Conservation (phyloP, 768 basidiomycete genomes). For the Sarcodon sp. region DNA sequence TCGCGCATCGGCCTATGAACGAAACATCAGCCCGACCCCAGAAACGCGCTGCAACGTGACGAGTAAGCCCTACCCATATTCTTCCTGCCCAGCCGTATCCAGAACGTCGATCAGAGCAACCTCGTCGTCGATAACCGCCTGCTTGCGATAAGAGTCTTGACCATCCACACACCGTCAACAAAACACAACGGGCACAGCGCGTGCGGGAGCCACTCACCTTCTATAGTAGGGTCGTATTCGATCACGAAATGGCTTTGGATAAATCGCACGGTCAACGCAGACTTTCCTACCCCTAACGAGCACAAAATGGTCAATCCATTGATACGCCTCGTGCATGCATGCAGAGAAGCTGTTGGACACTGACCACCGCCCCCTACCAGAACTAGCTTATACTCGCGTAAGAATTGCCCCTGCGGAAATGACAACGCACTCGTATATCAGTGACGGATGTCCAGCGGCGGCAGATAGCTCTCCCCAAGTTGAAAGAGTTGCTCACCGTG, state of each 20-base stretch:
- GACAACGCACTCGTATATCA: no score
- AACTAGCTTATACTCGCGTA: slow-evolving; percentile 97
- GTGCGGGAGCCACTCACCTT: slow-evolving; percentile 40
- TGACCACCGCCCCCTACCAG: slow-evolving; percentile 96
- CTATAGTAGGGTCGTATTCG: slow-evolving; percentile 93
- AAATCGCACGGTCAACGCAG: slow-evolving; percentile 94
- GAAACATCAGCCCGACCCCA: background rate
- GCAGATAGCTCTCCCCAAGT: no score
- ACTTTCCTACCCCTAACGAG: slow-evolving; percentile 61
- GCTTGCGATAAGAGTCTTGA: slow-evolving; percentile 91
- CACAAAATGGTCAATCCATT: background rate
- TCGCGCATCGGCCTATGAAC: slow-evolving; percentile 85
- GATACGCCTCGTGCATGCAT: background rate
- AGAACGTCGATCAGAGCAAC: slow-evolving; percentile 97
- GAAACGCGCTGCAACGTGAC: background rate
- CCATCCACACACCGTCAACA: background rate
- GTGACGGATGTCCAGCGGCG: no score
- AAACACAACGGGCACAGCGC: background rate
- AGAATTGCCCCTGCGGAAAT: slow-evolving; percentile 57
- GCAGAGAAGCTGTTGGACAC: slow-evolving; percentile 10
- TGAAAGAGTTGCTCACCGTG: no score
- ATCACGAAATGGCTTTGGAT: slow-evolving; percentile 93
- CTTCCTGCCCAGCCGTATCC: slow-evolving; percentile 96
- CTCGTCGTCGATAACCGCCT: slow-evolving; percentile 96
- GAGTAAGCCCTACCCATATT: slow-evolving; percentile 63